phyloP scores from a whole-genome alignment of 1,284 basidiomycete genomes.

The Schizophyllum amplum region DNA sequence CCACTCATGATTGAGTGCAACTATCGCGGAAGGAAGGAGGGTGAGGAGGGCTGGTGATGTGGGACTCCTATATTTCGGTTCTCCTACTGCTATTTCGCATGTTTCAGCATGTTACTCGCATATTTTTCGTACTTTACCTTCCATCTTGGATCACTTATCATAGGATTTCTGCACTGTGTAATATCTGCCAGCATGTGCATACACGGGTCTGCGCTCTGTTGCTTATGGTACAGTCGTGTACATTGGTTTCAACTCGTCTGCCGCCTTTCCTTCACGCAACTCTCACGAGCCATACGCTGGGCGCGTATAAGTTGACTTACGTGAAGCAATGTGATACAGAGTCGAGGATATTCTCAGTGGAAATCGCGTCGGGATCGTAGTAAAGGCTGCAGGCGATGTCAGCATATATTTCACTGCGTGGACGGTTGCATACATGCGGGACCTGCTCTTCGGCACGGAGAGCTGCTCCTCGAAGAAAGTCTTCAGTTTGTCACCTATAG shows the following conservation, averaged over 20 bases:
- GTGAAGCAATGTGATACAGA: conserved; percentile 21
- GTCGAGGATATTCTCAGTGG: conserved; percentile 49
- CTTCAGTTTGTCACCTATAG: conserved; percentile 48
- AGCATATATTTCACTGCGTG: not conserved
- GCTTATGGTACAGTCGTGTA: not conserved
- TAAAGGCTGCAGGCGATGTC: conserved; percentile 32
- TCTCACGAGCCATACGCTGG: not conserved
- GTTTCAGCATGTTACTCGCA: no score
- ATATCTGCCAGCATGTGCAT: not conserved
- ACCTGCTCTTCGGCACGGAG: conserved; percentile 39
- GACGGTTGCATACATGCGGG: conserved; percentile 39
- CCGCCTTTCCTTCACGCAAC: not conserved
- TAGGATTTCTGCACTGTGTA: not conserved
- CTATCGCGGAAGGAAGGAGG: conserved; percentile 41
- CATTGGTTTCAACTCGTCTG: not conserved
- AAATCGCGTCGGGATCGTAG: conserved; percentile 29
- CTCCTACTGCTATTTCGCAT: not conserved
- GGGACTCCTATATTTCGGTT: not conserved
- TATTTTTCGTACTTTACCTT: not conserved
- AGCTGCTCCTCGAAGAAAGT: conserved; percentile 46
- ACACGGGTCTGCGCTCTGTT: not conserved
- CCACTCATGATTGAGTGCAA: conserved; percentile 73
- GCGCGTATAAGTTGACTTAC: not conserved
- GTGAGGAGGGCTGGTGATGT: conserved; percentile 38
- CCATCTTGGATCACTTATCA: not conserved